Evolutionary conservation across 306 rosid species (phyloP).

Genomic region (Citrullus mucosospermus): DNA sequence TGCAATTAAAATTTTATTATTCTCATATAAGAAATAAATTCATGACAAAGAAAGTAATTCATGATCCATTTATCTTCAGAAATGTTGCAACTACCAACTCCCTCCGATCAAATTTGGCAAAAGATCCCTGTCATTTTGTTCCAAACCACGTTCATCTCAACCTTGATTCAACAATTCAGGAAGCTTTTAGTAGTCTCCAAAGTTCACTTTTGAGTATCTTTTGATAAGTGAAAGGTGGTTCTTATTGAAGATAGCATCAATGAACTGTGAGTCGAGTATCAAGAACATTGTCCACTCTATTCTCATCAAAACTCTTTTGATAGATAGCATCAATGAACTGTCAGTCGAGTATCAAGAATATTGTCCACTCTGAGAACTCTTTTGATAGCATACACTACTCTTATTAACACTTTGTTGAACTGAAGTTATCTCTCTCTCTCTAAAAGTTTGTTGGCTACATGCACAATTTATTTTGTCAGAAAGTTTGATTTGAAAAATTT

Average conservation of each 20-base stretch:
- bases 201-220: neutral
- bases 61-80: neutral
- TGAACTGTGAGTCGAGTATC: neutral
- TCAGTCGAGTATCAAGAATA: neutral
- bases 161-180: neutral
- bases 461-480: neutral
- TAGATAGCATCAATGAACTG: neutral
- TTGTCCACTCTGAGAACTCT: neutral
- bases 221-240: neutral
- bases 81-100: neutral
- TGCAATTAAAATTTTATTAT: neutral
- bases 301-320: neutral
- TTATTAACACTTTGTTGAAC: neutral
- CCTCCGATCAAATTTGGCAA: neutral
- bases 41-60: neutral
- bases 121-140: neutral
- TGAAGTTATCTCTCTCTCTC: neutral
- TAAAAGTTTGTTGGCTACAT: neutral
- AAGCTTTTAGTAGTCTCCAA: neutral
- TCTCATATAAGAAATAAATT: neutral
- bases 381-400: neutral
- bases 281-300: neutral
- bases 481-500: neutral
- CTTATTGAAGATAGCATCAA: neutral
- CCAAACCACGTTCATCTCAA: neutral